phyloP scores from a whole-genome alignment of 352 stramenopile genomes.

The Globisporangium megalacanthum region DNA sequence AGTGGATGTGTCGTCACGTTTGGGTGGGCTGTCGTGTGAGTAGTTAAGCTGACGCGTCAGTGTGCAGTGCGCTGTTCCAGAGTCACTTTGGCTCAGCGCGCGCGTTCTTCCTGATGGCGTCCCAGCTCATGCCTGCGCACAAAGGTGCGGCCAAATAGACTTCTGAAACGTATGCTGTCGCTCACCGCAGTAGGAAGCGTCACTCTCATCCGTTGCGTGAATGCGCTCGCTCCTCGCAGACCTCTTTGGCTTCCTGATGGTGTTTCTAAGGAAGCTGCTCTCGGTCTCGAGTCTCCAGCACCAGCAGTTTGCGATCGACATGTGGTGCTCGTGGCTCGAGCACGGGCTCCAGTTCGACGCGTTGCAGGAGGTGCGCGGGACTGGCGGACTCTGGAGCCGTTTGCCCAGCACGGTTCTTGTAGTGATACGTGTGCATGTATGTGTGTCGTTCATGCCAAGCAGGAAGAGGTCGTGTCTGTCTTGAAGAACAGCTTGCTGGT shows the following conservation, averaged over 20 bases:
- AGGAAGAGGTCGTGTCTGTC: slow-evolving; percentile 54
- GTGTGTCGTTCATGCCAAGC: neutral
- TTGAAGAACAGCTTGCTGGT: slow-evolving; percentile 43
- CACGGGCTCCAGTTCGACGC: slow-evolving; percentile 33
- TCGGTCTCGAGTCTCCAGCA: slow-evolving; percentile 37
- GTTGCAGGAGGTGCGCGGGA: slow-evolving; percentile 50
- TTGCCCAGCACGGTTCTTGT: neutral
- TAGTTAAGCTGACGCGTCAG: neutral
- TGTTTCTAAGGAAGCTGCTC: slow-evolving; percentile 73
- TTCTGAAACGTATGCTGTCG: neutral
- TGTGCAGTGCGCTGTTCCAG: slow-evolving; percentile 38
- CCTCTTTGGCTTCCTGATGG: slow-evolving; percentile 78
- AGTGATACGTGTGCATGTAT: neutral
- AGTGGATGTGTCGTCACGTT: neutral
- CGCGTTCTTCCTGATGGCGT: slow-evolving; percentile 41
- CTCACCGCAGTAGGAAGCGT: neutral
- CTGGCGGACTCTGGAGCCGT: neutral
- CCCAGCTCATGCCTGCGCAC: slow-evolving; percentile 29
- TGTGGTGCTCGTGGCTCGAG: slow-evolving; percentile 72
- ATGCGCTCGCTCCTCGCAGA: slow-evolving; percentile 19
- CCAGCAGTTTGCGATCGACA: slow-evolving; percentile 54
- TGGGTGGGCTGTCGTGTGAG: neutral
- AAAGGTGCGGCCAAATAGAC: slow-evolving; percentile 24
- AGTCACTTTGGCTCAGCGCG: slow-evolving; percentile 31
- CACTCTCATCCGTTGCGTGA: no score